Evolutionary conservation across 371 early-diverging fungal genomes (phyloP).

Genomic region (Saksenaea oblongispora): DNA sequence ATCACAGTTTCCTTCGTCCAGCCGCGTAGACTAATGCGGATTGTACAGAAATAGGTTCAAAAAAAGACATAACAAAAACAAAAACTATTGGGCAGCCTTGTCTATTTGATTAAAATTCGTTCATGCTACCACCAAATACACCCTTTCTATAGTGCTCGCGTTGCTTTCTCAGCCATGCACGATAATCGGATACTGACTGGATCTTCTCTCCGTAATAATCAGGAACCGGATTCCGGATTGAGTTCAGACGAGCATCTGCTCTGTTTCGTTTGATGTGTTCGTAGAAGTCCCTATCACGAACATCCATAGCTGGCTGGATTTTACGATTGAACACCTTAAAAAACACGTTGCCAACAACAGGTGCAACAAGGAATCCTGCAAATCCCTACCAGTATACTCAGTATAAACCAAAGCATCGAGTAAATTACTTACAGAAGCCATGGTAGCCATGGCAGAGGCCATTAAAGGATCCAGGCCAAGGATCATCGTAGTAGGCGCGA

Average conservation of each 20-base stretch:
- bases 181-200: slow-evolving; percentile 78
- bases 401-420: neutral
- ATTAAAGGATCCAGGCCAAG: slow-evolving; percentile 81
- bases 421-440: slow-evolving; percentile 47
- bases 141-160: slow-evolving; percentile 78
- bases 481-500: slow-evolving; percentile 77
- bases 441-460: slow-evolving; percentile 63
- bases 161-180: slow-evolving; percentile 90
- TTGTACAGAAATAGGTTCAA: neutral
- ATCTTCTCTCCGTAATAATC: slow-evolving; percentile 96
- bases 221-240: slow-evolving; percentile 81
- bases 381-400: slow-evolving; percentile 44
- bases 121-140: slow-evolving; percentile 56
- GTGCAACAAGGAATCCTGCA: slow-evolving; percentile 71
- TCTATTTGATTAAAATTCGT: slow-evolving; percentile 15
- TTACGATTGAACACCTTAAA: slow-evolving; percentile 67
- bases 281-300: slow-evolving; percentile 80
- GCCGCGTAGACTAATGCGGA: neutral
- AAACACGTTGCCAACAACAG: slow-evolving; percentile 60
- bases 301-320: slow-evolving; percentile 59
- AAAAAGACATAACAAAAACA: neutral
- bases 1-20: neutral
- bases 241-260: slow-evolving; percentile 76
- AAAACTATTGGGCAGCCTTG: neutral
- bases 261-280: slow-evolving; percentile 78